Conservation (phyloP, 2,329 filamentous ascomycete species). For the Aspergillus udagawae region DNA sequence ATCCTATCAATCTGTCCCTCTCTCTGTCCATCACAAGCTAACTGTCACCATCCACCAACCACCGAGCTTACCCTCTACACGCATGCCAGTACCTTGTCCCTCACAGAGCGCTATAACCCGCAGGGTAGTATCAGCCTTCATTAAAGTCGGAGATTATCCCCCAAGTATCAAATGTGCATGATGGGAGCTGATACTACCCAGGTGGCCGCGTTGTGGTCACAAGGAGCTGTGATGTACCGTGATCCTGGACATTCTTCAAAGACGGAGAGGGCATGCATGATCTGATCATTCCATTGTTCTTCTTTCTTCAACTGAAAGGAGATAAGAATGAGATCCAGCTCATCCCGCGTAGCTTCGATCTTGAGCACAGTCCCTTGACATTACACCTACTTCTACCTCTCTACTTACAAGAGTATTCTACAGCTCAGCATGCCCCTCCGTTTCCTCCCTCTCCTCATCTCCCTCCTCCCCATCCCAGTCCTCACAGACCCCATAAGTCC, state of each 20-base stretch:
- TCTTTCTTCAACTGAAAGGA: background rate
- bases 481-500: slow-evolving; percentile 1
- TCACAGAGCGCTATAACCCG: background rate
- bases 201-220: background rate
- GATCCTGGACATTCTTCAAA: background rate
- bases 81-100: background rate
- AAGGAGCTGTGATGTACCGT: background rate
- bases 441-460: slow-evolving; percentile 5
- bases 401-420: background rate
- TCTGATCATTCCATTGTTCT: background rate
- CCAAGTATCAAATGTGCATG: background rate
- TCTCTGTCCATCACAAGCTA: background rate
- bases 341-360: background rate
- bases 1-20: background rate
- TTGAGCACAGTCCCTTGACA: background rate
- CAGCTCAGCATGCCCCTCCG: background rate
- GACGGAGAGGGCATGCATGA: background rate
- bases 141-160: background rate
- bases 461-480: slow-evolving; percentile 5
- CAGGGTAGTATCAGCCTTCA: background rate
- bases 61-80: background rate
- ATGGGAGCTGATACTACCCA: background rate
- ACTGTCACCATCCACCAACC: background rate
- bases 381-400: background rate
- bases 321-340: background rate